Evolutionary conservation across 306 rosid genomes (phyloP), one percentile per base, ranked within the genome.

Genomic region (Lathyrus sativus): DNA sequence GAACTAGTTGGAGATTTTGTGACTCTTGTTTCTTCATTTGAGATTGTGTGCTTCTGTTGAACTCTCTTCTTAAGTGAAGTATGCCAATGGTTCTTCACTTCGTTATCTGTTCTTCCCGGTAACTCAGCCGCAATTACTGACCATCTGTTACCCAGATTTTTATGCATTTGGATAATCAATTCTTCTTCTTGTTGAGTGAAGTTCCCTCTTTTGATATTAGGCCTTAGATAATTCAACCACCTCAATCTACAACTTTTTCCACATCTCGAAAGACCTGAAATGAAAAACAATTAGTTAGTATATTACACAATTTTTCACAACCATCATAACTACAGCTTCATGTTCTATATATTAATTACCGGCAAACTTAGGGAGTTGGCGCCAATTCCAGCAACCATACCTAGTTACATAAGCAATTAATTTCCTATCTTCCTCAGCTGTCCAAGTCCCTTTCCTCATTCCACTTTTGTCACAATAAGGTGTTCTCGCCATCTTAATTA

Each of bases 371-470:
- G 98, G 98, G 3, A 89, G 87, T 68, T 89, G 96, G 7, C 98
- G 98, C 98, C 98, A 92, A 78, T 92, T 92, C 95, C 95, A 89
- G 56, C 75, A 67, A 35, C 98, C 98, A 66, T 92, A 89, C 24
- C 86, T 79, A 15, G 89, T 84, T 2, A 92, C 88, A 82, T 89
- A 92, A 70, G 95, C 98, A 65, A 67, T 76, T 43, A 92, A 78
- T 81, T 78, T 85, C 14, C 57, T 73, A 65, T 91, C 97, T 79
- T 91, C 97, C 41, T 91, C 97, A 0, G 87, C 82, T 9, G 89
- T 87, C 97, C 97, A 91, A 6, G 86, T 83, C 0, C 97, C 97
- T 64, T 89, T 91, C 79, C 78, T 91, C 64, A 84, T n/a, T 71
- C 89, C 96, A 82, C 58, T 85, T 15, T 82, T 74, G 57, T 89